phyloP scores from a whole-genome alignment of 352 stramenopile genomes.

The Phytophthora niederhauseri region DNA sequence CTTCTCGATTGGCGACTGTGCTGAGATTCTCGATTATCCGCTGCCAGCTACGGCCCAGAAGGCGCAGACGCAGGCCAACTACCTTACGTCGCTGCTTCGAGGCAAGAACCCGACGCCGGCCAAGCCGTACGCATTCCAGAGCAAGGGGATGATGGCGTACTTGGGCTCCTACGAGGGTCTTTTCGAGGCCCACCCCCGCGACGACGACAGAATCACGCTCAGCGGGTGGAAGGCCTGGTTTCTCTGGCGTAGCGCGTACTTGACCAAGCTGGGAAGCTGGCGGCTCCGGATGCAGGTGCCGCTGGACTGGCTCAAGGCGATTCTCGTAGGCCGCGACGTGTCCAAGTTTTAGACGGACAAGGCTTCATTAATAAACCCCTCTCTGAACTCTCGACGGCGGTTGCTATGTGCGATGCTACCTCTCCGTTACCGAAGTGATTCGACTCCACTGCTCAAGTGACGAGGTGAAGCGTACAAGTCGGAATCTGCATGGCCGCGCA shows the following conservation, averaged over 20 bases:
- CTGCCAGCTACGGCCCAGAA: conserved; percentile 95
- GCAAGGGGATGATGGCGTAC: conserved; percentile 95
- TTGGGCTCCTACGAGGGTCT: conserved; percentile 94
- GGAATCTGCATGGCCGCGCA: conserved; percentile 10
- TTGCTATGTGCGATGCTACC: conserved; percentile 15
- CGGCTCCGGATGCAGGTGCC: conserved; percentile 95
- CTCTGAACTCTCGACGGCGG: conserved; percentile 9
- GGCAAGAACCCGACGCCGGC: conserved; percentile 55
- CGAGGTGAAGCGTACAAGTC: not conserved
- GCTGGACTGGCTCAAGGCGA: conserved; percentile 97
- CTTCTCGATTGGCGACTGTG: conserved; percentile 96
- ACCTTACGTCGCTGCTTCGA: conserved; percentile 61
- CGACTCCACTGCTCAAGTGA: not conserved
- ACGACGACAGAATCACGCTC: conserved; percentile 64
- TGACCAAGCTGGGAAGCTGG: conserved; percentile 95
- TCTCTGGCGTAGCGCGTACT: conserved; percentile 95
- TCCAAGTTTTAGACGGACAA: conserved; percentile 82
- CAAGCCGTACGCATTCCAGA: conserved; percentile 74
- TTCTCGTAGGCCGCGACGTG: conserved; percentile 97
- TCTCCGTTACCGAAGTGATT: not conserved
- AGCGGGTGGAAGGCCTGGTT: conserved; percentile 92
- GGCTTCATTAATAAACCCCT: conserved; percentile 5
- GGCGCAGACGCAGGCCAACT: conserved; percentile 78
- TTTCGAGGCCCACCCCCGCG: conserved; percentile 69
- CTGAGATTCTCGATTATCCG: conserved; percentile 82